These are phyloP conservation scores for Tetrapisispora pingtungensis DNA, from an alignment of 805 yeast species.

Conservation along the genomic window DNA sequence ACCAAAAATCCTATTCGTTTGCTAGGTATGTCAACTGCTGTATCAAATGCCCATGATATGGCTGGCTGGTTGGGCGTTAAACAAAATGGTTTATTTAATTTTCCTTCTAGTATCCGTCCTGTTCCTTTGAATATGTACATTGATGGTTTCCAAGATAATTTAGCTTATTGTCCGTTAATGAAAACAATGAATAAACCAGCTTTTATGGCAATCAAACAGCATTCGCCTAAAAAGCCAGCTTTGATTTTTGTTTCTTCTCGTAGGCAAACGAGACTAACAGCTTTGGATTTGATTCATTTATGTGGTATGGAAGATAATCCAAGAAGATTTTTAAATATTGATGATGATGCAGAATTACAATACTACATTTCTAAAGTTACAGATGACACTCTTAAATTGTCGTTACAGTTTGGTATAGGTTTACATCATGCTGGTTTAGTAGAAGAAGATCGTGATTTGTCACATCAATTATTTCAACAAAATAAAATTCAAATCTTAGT, in stretches of 20 bases:
- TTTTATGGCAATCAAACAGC: slow-evolving; percentile 83
- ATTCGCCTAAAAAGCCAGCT: slow-evolving; percentile 86
- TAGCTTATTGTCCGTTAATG: slow-evolving; percentile 67
- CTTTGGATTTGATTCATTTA: slow-evolving; percentile 59
- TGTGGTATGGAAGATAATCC: slow-evolving; percentile 52
- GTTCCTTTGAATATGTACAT: slow-evolving; percentile 86
- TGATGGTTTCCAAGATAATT: slow-evolving; percentile 73
- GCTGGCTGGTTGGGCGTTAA: slow-evolving; percentile 90
- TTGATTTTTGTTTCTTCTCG: slow-evolving; percentile 95
- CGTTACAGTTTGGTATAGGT: slow-evolving; percentile 77
- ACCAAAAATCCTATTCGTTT: slow-evolving; percentile 81
- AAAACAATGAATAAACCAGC: slow-evolving; percentile 69
- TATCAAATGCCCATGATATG: slow-evolving; percentile 85
- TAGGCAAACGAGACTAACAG: slow-evolving; percentile 83
- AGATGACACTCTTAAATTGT: slow-evolving; percentile 70
- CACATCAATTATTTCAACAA: slow-evolving; percentile 72
- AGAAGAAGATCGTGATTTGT: slow-evolving; percentile 75
- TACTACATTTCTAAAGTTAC: slow-evolving; percentile 79
- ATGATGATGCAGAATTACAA: slow-evolving; percentile 64
- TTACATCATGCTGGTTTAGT: slow-evolving; percentile 96
- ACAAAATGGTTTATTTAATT: slow-evolving; percentile 84
- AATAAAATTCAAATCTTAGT: slow-evolving; percentile 85
- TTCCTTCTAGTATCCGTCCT: slow-evolving; percentile 88
- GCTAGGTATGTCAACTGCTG: slow-evolving; percentile 86
- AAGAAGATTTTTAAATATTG: slow-evolving; percentile 58